A percentile compares a stretch with the other conserved stretches of the same genome.
Evolutionary conservation across 768 basidiomycete genomes (phyloP).

Genomic region (Lentinula boryana): DNA sequence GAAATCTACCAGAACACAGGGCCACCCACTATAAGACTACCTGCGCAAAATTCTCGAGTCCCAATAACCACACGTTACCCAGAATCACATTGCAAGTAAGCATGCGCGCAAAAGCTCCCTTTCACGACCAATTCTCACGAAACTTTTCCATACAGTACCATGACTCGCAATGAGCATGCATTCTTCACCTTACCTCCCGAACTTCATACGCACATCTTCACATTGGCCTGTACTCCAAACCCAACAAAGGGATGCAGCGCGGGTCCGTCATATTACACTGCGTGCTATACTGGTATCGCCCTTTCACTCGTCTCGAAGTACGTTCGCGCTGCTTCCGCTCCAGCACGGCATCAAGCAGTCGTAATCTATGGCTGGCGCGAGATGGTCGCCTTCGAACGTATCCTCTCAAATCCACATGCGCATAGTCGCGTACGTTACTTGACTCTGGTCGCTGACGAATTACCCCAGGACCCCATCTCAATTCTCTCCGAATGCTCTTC

Average conservation of each 20-base stretch:
- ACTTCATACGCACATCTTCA: background rate
- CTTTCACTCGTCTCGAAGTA: conserved; percentile 1
- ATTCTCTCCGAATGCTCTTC: background rate
- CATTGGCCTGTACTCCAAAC: background rate
- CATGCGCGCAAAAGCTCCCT: background rate
- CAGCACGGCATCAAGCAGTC: background rate
- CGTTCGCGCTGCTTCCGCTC: background rate
- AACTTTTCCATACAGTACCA: background rate
- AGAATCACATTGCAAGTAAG: too few relatives aligned
- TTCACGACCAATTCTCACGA: background rate
- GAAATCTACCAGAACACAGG: background rate
- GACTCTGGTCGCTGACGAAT: background rate
- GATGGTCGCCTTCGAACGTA: background rate
- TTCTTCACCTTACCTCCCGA: background rate
- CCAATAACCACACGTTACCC: background rate
- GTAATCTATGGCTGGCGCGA: background rate
- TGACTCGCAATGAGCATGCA: background rate
- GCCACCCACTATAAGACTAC: background rate
- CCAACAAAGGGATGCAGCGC: background rate
- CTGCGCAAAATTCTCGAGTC: background rate
- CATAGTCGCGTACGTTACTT: background rate
- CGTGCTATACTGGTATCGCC: background rate
- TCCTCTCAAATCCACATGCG: background rate
- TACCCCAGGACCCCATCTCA: background rate
- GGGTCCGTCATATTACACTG: background rate